phyloP scores from a whole-genome alignment of 805 yeast species.

The Hanseniaspora osmophila region DNA sequence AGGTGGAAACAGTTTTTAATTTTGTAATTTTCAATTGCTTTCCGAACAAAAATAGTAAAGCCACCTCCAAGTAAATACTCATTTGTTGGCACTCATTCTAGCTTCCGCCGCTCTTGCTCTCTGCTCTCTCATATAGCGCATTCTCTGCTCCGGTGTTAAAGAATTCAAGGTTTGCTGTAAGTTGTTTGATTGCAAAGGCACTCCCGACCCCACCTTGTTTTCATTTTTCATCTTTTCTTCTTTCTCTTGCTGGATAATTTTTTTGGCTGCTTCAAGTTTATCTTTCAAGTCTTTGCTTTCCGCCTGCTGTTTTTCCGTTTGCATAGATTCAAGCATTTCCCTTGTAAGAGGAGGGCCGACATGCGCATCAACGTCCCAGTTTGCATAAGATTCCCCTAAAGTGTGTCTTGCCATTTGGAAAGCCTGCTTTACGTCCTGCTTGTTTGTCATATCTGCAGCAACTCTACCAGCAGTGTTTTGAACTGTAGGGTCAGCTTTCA shows the following conservation, averaged over 20 bases:
- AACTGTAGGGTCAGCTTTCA: slow-evolving; percentile 59
- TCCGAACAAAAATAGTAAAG: slow-evolving; percentile 9
- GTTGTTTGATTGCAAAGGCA: slow-evolving; percentile 16
- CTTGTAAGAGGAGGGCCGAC: slow-evolving; percentile 46
- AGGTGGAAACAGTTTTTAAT: too few relatives aligned
- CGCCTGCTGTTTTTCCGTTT: slow-evolving; percentile 30
- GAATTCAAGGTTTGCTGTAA: slow-evolving; percentile 38
- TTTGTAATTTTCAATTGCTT: too few relatives aligned
- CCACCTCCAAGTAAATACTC: too few relatives aligned
- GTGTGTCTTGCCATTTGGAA: slow-evolving; percentile 56
- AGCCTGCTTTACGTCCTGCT: slow-evolving; percentile 31
- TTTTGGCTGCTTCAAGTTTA: slow-evolving; percentile 24
- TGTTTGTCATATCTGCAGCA: slow-evolving; percentile 51
- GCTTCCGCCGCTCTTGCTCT: slow-evolving; percentile 96
- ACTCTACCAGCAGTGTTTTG: slow-evolving; percentile 42
- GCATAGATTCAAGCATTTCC: slow-evolving; percentile 23
- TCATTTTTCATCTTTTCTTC: slow-evolving; percentile 17
- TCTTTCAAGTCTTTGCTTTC: slow-evolving; percentile 28
- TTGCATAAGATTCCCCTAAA: slow-evolving; percentile 54
- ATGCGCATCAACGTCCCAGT: slow-evolving; percentile 50
- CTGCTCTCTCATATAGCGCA: slow-evolving; percentile 79
- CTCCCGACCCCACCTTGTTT: slow-evolving; percentile 8
- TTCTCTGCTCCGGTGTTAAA: slow-evolving; percentile 57
- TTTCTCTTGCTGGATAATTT: slow-evolving; percentile 14
- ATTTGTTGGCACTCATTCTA: slow-evolving; percentile 32